Evolutionary conservation across 129 eudicot species (phyloP), one percentile per base, ranked within the genome.

Genomic region (Oenanthe sinensis): DNA sequence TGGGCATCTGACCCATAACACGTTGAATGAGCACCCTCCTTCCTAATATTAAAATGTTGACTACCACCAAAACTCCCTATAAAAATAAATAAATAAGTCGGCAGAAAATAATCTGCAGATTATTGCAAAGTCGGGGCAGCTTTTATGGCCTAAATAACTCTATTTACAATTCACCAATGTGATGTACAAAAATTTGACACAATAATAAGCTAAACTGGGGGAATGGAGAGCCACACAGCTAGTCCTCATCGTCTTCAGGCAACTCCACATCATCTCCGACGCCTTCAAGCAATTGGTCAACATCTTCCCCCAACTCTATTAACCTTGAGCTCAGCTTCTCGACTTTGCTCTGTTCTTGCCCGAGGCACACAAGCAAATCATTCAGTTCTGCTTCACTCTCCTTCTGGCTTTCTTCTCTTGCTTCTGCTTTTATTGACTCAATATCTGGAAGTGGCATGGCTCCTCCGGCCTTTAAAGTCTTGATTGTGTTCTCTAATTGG

Each of bases 321-420:
- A 95, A 81, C 82, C 94, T 86, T 4, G 90, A 75, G 58, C 87
- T 89, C 79, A 91, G 86, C 75, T 82, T 91, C 85, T 93, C 97
- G 30, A 91, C 98, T 82, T 86, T 91, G 82, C 90, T 91, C 84
- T 95, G 98, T 75, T 95, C 98, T 88, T 93, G 98, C 33, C 98
- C 98, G 28, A 93, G 87, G 80, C 98, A 93, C 20, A 93, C 97
- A 24, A 95, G 91, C 85, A 95, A 77, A 84, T 95, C 99, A 55
- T 82, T 91, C 40, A 92, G 77, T 79, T 95, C 99, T 9, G 85
- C 95, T 76, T 95, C 99, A 52, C 96, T 90, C 87, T 95, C 99
- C 87, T 87, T 90, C 49, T 86, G 94, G 16, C 96, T 93, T 81
- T 91, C 97, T 82, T 91, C 98, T 69, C 86, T 83, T n/a, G 92